Evolutionary conservation across 768 basidiomycete genomes (phyloP), one percentile per base, ranked within the genome.

Genomic region (Lactarius quietus): DNA sequence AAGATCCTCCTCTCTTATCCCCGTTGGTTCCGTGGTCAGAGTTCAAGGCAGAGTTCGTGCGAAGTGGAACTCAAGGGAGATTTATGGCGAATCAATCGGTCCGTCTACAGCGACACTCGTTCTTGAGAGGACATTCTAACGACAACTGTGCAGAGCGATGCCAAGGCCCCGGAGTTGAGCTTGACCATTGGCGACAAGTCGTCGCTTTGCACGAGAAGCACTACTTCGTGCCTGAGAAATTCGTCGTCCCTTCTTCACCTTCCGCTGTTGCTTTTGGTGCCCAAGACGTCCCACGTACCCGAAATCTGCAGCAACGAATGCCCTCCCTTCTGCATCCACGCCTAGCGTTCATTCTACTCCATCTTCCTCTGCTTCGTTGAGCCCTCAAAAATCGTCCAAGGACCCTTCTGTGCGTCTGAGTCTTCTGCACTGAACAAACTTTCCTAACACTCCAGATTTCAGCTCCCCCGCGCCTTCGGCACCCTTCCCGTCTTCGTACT

Each of bases 401-500:
- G 61, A 52, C 15, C 3, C 62, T 29, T 57, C 64, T 29, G 59
- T 68, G 57, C 57, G 73, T 73, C 35, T 6, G 61, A 53, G 12
- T 12, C 36, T 33, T 31, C 7, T 1, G 1, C 14, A 62, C 17
- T 59, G 15, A 20, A 45, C 43, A n/a, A 60, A 33, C 23, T 18
- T 66, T 51, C 3, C 60, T 60, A n/a, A 63, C 56, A 28, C 39
- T 53, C 20, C 29, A 20, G 20, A 57, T 57, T 57, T 43, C 41
- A 77, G 75, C 75, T 69, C 78, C 76, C 23, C 72, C 78, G 6
- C 85, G 83, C 71, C 77, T 92, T 53, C 87, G 89, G 53, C 90
- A 92, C 73, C 91, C 90, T 1, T 86, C 86, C 0, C 82, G 87
- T 45, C 76, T 92, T 31, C 87, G 82, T 62, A 82, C 84, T 0